Evolutionary conservation across 495 filamentous ascomycete species (phyloP), one percentile per base, ranked within the genome.

Genomic region (Aspergillus nidulans): DNA sequence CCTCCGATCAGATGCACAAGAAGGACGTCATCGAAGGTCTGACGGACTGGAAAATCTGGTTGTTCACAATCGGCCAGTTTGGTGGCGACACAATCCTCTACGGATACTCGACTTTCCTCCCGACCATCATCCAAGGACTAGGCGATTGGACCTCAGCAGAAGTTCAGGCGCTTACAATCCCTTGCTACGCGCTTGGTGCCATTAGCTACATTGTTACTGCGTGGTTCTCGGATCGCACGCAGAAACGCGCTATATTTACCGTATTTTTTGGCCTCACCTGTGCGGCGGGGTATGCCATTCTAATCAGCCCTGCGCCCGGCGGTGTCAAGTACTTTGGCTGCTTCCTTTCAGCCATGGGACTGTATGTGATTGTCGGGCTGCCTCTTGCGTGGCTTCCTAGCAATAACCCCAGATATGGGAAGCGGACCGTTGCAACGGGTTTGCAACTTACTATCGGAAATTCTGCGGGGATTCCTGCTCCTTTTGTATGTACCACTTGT

Each of bases 381-480:
- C 53, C 53, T 13, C 30, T 83, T 15, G 76, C 76, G 8, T 84
- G 80, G 81, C 62, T 83, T 20, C 79, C 81, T 43, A 75, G 80
- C 54, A 85, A 84, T 55, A 64, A 79, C 6, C 79, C 81, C 1
- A 80, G 79, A 21, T 80, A 85, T 42, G 81, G 81, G 53, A 73
- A 78, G 15, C 74, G 81, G 5, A 77, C 82, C 0, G 67, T 79
- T 6, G 78, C 74, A 5, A 78, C 82, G 50, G 81, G 81, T 1
- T 56, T 84, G 24, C 80, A 84, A 46, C 75, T 80, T 21, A 87
- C 82, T 0, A 70, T 85, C 16, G 82, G 77, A 0, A 85, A 84
- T 48, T 76, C 72, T 16, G 81, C 80, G 0, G 61, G 61, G 0
- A 63, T 63, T 26, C 46, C 46, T 15, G 53, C 53, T 41, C 53